phyloP scores from a whole-genome alignment of 2,329 filamentous ascomycete genomes.

The Macroventuria anomochaeta region DNA sequence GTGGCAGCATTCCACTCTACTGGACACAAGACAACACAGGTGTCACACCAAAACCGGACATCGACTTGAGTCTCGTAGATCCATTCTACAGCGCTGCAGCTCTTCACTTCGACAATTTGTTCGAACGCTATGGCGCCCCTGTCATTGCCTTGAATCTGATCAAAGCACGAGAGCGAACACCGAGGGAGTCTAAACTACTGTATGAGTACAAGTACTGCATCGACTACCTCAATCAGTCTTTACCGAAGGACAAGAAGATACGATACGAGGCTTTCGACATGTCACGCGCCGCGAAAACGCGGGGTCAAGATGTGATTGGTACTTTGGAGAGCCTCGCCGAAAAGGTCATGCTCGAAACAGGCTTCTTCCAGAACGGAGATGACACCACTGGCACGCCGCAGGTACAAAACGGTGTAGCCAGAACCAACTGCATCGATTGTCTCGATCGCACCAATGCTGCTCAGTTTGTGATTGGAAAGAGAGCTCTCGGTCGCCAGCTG shows the following conservation, averaged over 20 bases:
- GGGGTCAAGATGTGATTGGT: constrained; percentile 91
- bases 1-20: constrained; percentile 93
- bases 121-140: constrained; percentile 89
- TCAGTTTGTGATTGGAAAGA: constrained; percentile 96
- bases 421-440: constrained; percentile 98
- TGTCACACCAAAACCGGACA: constrained; percentile 94
- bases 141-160: constrained; percentile 92
- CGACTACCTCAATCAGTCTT: constrained; percentile 90
- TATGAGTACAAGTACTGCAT: constrained; percentile 87
- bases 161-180: constrained; percentile 81
- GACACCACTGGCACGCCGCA: constrained; percentile 67
- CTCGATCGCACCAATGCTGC: constrained; percentile 96
- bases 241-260: constrained; percentile 83
- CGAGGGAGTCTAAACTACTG: constrained; percentile 88
- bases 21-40: constrained; percentile 98
- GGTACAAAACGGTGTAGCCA: constrained; percentile 88
- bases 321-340: constrained; percentile 90
- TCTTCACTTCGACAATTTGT: constrained; percentile 92
- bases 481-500: constrained; percentile 88
- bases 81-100: constrained; percentile 94
- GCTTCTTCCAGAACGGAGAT: constrained; percentile 94
- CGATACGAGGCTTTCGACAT: constrained; percentile 97
- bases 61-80: constrained; percentile 92
- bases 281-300: constrained; percentile 89
- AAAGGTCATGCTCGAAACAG: constrained; percentile 81